phyloP scores from a whole-genome alignment of 78 protist species.

The Trichosphaerium sp. region DNA sequence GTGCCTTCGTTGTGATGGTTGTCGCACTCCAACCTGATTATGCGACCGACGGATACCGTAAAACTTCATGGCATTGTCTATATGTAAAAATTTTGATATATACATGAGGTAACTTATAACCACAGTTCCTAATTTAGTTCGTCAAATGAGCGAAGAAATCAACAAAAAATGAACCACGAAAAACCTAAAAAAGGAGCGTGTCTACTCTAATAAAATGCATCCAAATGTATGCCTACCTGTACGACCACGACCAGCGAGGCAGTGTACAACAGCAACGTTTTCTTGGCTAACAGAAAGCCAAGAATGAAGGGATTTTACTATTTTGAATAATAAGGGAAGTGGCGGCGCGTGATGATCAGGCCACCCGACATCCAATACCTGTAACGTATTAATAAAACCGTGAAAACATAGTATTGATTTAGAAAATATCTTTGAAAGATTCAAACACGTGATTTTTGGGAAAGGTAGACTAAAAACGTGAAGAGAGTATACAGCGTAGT shows the following conservation, averaged over 20 bases:
- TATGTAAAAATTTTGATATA: not conserved
- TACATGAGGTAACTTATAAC: not conserved
- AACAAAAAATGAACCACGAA: slow-evolving; percentile 41
- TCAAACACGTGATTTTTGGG: no score
- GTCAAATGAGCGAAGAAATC: not conserved
- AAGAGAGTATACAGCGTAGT: no score
- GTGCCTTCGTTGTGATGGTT: not conserved
- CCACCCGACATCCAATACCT: slow-evolving; percentile 53
- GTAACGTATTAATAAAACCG: not conserved
- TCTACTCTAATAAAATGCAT: no score
- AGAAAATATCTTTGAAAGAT: no score
- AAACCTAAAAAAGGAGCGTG: slow-evolving; percentile 40
- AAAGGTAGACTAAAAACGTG: no score
- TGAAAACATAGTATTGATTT: no score
- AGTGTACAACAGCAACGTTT: slow-evolving; percentile 53
- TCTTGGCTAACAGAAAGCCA: slow-evolving; percentile 23
- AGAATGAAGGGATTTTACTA: slow-evolving; percentile 19
- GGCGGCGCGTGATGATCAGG: slow-evolving; percentile 71
- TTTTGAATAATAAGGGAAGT: slow-evolving; percentile 28
- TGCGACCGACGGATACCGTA: not conserved
- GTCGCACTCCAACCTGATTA: not conserved
- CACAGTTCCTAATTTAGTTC: not conserved
- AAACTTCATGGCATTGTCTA: not conserved
- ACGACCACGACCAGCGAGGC: slow-evolving; percentile 56
- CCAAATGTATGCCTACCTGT: no score